phyloP scores from a whole-genome alignment of 371 early-diverging fungal species.

The Capillidium rhysosporum region DNA sequence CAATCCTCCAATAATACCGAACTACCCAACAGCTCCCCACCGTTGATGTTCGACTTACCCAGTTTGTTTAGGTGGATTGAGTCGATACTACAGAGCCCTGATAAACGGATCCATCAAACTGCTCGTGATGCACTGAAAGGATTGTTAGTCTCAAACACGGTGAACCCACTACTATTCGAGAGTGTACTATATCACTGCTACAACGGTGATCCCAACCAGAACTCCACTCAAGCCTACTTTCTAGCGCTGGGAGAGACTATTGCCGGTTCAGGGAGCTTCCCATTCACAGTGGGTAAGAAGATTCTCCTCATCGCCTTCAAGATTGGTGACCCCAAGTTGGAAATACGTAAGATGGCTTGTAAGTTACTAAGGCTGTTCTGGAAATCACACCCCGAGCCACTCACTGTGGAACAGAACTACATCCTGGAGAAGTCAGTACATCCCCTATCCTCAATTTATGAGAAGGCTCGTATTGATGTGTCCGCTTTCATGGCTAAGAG shows the following conservation, averaged over 20 bases:
- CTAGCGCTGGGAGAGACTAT: slow-evolving; percentile 46
- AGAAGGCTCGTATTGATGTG: slow-evolving; percentile 46
- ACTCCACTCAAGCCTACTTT: slow-evolving; percentile 53
- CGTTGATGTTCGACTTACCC: slow-evolving; percentile 18
- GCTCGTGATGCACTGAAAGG: slow-evolving; percentile 36
- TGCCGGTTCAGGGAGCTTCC: slow-evolving; percentile 26
- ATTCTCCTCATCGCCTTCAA: slow-evolving; percentile 66
- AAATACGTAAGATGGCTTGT: slow-evolving; percentile 57
- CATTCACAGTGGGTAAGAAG: slow-evolving; percentile 36
- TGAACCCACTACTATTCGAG: slow-evolving; percentile 36
- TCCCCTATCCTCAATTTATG: slow-evolving; percentile 61
- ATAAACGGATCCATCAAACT: slow-evolving; percentile 26
- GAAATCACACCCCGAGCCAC: slow-evolving; percentile 25
- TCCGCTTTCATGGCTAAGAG: slow-evolving; percentile 46
- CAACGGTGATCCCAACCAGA: slow-evolving; percentile 31
- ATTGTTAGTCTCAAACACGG: slow-evolving; percentile 44
- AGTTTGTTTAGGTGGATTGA: slow-evolving; percentile 32
- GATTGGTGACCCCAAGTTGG: slow-evolving; percentile 46
- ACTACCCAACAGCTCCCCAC: slow-evolving; percentile 10
- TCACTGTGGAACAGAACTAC: slow-evolving; percentile 37
- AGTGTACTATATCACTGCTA: slow-evolving; percentile 54
- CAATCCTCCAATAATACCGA: slow-evolving; percentile 4
- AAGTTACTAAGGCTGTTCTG: slow-evolving; percentile 53
- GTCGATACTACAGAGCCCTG: slow-evolving; percentile 43
- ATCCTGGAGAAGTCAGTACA: slow-evolving; percentile 52